A percentile compares a stretch with the other conserved stretches of the same genome.
Evolutionary conservation across 305 asterid genomes (phyloP).

Genomic region (Andrographis paniculata): DNA sequence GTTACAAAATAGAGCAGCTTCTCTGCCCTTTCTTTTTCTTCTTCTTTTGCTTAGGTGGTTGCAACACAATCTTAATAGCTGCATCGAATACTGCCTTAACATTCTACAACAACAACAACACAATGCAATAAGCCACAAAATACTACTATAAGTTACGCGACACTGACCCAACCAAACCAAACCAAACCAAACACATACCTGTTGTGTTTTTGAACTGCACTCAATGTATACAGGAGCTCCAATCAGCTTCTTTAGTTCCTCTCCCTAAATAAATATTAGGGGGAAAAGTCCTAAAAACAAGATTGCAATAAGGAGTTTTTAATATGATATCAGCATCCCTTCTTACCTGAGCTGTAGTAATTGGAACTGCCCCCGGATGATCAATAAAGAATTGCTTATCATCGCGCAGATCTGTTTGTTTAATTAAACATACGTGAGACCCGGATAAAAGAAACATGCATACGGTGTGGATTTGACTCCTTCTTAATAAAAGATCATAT

Average conservation of each 20-base stretch:
- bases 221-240: constrained; percentile 10
- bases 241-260: constrained; percentile 9
- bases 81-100: constrained; percentile 13
- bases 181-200: neutral
- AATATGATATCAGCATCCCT: neutral
- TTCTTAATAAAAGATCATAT: neutral
- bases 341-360: constrained; percentile 9
- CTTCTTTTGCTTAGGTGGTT: constrained; percentile 8
- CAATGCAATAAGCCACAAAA: too few species aligned
- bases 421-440: too few species aligned
- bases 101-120: constrained; percentile 7
- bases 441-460: neutral
- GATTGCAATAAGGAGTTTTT: neutral
- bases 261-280: too few species aligned
- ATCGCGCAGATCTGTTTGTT: constrained; percentile 2
- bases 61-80: constrained; percentile 7
- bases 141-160: too few species aligned
- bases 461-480: too few species aligned
- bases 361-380: constrained; percentile 10
- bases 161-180: neutral
- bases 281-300: neutral
- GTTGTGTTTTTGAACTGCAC: constrained; percentile 12
- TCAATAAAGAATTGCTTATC: constrained; percentile 8
- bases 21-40: neutral
- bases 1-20: neutral